A percentile compares a stretch with the other conserved stretches of the same genome.
Conservation (phyloP, 495 filamentous ascomycete genomes). For the Tuber aestivum region DNA sequence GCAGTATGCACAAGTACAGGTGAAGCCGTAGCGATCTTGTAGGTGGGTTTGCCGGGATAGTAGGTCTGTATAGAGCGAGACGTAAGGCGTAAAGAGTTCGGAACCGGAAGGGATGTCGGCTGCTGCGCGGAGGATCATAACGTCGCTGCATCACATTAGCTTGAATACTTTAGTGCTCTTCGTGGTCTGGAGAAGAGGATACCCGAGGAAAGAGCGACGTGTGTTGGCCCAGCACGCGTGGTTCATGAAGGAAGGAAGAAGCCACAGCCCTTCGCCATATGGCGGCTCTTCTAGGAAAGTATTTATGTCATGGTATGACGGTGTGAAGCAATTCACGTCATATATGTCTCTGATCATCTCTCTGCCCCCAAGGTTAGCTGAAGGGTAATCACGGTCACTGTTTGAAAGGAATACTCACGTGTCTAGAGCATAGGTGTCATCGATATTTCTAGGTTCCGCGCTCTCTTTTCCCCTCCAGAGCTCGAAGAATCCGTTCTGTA, state of each 20-base stretch:
- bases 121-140: not conserved
- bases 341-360: not conserved
- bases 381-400: not conserved
- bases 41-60: not conserved
- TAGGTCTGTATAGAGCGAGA: not conserved
- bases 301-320: constrained; percentile 3
- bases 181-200: not conserved
- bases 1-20: not conserved
- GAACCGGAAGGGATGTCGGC: not conserved
- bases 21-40: constrained; percentile 2
- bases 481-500: constrained; percentile 1
- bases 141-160: not conserved
- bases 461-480: not conserved
- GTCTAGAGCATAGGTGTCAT: not conserved
- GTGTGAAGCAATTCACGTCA: constrained; percentile 2
- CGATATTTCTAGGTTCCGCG: not conserved
- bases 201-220: constrained; percentile 1
- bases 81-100: not conserved
- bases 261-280: not conserved
- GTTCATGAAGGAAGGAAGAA: constrained; percentile 3
- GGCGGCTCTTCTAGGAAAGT: not conserved
- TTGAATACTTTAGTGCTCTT: not conserved
- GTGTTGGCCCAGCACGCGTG: not conserved
- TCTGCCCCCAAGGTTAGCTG: not conserved
- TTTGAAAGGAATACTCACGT: not conserved